Evolutionary conservation across 2,329 filamentous ascomycete species (phyloP).

Genomic region (Colletotrichum sp.): DNA sequence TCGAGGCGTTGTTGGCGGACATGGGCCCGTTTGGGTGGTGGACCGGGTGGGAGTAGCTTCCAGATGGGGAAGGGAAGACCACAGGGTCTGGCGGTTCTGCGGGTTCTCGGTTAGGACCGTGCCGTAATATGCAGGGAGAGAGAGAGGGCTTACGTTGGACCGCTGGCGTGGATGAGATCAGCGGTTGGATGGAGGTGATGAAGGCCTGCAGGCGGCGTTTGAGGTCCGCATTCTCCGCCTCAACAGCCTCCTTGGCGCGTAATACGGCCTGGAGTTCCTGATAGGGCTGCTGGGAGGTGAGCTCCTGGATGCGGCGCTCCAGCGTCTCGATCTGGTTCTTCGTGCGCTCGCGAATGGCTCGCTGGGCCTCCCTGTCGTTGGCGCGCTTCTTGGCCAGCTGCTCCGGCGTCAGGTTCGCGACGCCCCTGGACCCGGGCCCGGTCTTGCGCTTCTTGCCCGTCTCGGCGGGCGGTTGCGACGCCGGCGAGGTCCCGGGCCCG

Average conservation of each 20-base stretch:
- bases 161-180: conserved; percentile 44
- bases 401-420: conserved; percentile 73
- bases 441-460: conserved; percentile 50
- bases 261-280: conserved; percentile 81
- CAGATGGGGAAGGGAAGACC: conserved; percentile 35
- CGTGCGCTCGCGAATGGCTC: conserved; percentile 83
- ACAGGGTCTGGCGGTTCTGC: conserved; percentile 30
- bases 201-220: conserved; percentile 70
- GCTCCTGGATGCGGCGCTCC: conserved; percentile 74
- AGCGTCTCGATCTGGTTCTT: conserved; percentile 79
- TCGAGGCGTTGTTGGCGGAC: conserved; percentile 37
- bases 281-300: conserved; percentile 82
- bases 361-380: conserved; percentile 82
- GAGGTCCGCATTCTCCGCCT: conserved; percentile 82
- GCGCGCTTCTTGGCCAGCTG: conserved; percentile 72
- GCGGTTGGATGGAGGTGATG: conserved; percentile 66
- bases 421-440: conserved; percentile 50
- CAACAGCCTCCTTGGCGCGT: conserved; percentile 76
- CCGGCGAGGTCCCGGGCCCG: neutral
- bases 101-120: neutral
- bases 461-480: conserved; percentile 15
- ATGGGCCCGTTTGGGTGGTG: conserved; percentile 30
- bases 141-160: neutral
- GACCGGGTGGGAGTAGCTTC: conserved; percentile 20
- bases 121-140: neutral